phyloP scores from a whole-genome alignment of 1,139 yeast species.

The Lodderomyces parapsilosis region DNA sequence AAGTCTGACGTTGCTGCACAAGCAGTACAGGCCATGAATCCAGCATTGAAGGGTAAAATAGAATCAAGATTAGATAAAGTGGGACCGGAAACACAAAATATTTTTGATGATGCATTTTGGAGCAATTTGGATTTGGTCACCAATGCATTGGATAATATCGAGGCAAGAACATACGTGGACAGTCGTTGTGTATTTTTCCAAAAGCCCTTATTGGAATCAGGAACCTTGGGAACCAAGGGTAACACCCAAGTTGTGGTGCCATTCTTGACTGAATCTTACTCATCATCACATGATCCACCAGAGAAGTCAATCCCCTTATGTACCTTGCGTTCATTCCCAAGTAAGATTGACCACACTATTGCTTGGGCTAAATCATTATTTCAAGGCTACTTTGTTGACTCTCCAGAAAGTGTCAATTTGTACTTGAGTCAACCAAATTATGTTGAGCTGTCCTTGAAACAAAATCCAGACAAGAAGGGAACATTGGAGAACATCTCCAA shows the following conservation, averaged over 20 bases:
- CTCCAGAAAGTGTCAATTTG: conserved; percentile 89
- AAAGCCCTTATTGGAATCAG: conserved; percentile 91
- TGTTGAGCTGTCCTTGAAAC: conserved; percentile 87
- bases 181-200: conserved; percentile 92
- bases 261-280: conserved; percentile 87
- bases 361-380: conserved; percentile 98
- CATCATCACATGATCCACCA: conserved; percentile 97
- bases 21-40: conserved; percentile 84
- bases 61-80: conserved; percentile 81
- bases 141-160: conserved; percentile 95
- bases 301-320: conserved; percentile 96
- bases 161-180: conserved; percentile 96
- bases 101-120: conserved; percentile 91
- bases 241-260: conserved; percentile 97
- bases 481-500: conserved; percentile 75
- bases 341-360: conserved; percentile 96
- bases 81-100: conserved; percentile 86
- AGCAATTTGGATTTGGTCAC: conserved; percentile 79
- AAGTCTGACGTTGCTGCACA: conserved; percentile 89
- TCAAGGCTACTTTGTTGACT: conserved; percentile 89
- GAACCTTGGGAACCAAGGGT: conserved; percentile 98
- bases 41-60: conserved; percentile 76
- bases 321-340: conserved; percentile 95
- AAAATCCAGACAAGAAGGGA: conserved; percentile 87
- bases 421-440: conserved; percentile 90